These are phyloP conservation scores for Casaregolazyma lundiana DNA, from an alignment of 1,139 yeast species.

Conservation along the genomic window DNA sequence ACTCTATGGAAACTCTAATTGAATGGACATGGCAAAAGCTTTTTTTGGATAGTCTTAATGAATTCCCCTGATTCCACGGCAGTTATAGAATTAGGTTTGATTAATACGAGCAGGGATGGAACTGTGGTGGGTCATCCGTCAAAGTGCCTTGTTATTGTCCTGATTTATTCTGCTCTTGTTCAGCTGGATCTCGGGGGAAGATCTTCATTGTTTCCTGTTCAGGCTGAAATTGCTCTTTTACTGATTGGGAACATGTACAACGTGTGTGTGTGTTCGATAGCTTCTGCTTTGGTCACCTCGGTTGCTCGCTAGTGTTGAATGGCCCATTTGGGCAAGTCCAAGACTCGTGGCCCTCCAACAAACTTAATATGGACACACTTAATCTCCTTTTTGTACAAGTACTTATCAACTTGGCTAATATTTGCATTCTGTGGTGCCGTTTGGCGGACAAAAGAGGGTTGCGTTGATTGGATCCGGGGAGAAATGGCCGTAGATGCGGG, in stretches of 20 bases:
- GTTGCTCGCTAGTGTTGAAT: neutral
- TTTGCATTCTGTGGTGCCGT: neutral
- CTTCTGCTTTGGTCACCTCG: neutral
- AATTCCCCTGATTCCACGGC: neutral
- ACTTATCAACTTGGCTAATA: neutral
- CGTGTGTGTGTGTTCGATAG: neutral
- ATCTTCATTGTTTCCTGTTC: neutral
- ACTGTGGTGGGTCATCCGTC: neutral
- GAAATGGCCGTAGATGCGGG: too few species aligned
- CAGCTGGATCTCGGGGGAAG: neutral
- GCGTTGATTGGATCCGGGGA: neutral
- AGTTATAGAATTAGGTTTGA: neutral
- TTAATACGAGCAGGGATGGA: too few species aligned
- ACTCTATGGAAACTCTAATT: neutral
- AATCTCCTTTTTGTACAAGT: neutral
- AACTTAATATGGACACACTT: constrained; percentile 1
- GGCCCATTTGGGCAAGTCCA: neutral
- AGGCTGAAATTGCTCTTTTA: neutral
- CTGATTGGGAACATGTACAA: neutral
- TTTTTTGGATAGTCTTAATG: neutral
- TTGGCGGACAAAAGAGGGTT: too few species aligned
- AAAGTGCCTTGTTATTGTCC: too few species aligned
- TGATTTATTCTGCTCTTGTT: neutral
- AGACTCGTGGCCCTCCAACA: neutral
- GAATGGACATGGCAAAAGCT: neutral